Conservation (phyloP, 108 stramenopile species). For the Fragilariopsis cylindrus region DNA sequence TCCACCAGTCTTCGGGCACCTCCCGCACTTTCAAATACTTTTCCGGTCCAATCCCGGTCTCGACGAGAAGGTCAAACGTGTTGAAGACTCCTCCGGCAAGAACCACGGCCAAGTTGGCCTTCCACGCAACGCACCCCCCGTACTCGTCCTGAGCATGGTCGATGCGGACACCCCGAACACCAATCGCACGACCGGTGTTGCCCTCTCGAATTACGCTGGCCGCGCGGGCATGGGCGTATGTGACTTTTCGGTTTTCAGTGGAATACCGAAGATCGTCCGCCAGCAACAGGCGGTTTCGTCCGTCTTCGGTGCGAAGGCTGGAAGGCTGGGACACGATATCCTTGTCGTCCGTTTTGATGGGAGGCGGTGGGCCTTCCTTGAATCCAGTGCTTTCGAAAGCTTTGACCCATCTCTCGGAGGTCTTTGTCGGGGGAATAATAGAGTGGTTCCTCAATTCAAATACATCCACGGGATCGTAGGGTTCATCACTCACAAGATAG, state of each 20-base stretch:
- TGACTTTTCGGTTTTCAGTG: not conserved
- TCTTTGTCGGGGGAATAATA: not conserved
- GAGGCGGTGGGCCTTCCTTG: not conserved
- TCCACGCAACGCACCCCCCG: not conserved
- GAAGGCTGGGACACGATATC: not conserved
- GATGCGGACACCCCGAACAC: slow-evolving; percentile 1
- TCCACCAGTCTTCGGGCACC: not conserved
- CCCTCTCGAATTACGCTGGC: not conserved
- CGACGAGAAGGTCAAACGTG: slow-evolving; percentile 3
- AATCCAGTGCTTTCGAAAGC: not conserved
- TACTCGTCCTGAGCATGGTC: not conserved
- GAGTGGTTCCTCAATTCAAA: not conserved
- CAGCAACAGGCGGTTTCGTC: not conserved
- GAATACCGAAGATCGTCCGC: not conserved
- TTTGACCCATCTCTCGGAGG: not conserved
- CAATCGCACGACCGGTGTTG: not conserved
- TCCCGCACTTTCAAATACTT: not conserved
- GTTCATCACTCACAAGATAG: not conserved
- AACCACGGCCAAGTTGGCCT: not conserved
- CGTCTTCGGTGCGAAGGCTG: not conserved
- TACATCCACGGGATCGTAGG: not conserved
- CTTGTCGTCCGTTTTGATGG: slow-evolving; percentile 3
- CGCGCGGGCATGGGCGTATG: not conserved
- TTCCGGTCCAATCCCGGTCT: not conserved
- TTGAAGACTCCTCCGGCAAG: not conserved